Evolutionary conservation across 2,329 filamentous ascomycete genomes (phyloP).

Genomic region (Colletotrichum liriopes): DNA sequence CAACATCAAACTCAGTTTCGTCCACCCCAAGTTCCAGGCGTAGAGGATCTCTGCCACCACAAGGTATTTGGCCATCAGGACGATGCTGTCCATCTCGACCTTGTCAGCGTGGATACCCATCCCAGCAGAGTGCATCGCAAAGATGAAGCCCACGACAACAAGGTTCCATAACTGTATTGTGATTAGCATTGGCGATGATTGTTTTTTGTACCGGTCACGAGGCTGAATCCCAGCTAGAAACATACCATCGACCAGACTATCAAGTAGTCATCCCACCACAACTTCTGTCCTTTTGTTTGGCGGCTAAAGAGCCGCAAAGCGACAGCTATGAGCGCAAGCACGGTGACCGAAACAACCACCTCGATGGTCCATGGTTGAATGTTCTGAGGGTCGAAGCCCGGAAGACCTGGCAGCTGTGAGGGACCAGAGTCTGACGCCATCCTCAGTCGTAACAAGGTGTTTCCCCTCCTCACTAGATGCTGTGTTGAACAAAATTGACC

Average conservation of each 20-base stretch:
- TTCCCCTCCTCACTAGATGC: neutral
- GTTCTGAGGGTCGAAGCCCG: conserved; percentile 53
- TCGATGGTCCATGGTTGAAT: conserved; percentile 61
- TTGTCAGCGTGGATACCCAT: conserved; percentile 64
- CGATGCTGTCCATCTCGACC: conserved; percentile 54
- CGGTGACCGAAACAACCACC: conserved; percentile 59
- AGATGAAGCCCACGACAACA: conserved; percentile 62
- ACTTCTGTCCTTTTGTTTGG: conserved; percentile 57
- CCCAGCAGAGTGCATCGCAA: conserved; percentile 61
- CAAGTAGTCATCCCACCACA: conserved; percentile 68
- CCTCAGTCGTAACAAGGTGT: neutral
- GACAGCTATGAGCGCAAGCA: conserved; percentile 57
- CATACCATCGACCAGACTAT: conserved; percentile 65
- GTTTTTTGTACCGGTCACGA: neutral
- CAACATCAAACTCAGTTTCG: conserved; percentile 65
- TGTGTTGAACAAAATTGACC: neutral
- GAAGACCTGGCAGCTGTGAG: conserved; percentile 47
- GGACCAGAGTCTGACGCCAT: conserved; percentile 32
- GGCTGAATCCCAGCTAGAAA: neutral
- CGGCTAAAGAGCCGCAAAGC: conserved; percentile 59
- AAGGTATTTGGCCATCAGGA: conserved; percentile 63
- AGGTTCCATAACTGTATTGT: conserved; percentile 56
- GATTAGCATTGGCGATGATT: neutral
- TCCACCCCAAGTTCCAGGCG: conserved; percentile 63
- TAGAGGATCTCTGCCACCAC: conserved; percentile 65